Percentiles rank a stretch among this genome's conserved stretches.
These are phyloP conservation scores for Pistacia atlantica DNA, from an alignment of 345 rosid species.

Conservation along the genomic window DNA sequence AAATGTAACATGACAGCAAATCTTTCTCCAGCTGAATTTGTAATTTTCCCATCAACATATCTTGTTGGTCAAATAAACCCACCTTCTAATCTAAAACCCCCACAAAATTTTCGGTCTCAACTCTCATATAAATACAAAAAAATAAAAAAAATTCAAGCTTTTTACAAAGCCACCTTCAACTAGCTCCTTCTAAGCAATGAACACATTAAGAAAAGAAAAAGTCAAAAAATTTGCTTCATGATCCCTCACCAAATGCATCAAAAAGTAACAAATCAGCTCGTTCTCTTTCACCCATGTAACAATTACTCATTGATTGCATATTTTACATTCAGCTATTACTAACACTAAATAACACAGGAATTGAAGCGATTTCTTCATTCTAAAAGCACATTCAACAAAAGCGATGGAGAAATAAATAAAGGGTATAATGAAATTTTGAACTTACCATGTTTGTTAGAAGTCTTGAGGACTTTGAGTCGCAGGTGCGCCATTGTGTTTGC, in stretches of 20 bases:
- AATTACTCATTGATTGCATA: not conserved
- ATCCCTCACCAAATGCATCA: not conserved
- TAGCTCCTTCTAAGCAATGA: not conserved
- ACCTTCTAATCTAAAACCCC: not conserved
- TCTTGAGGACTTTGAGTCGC: not conserved
- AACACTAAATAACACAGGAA: not conserved
- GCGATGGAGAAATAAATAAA: not conserved
- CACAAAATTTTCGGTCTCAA: not conserved
- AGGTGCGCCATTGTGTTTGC: not conserved
- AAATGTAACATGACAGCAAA: no score
- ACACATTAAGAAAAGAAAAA: not conserved
- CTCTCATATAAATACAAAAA: not conserved
- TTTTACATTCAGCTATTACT: not conserved
- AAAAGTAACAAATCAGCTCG: not conserved
- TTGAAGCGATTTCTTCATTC: no score
- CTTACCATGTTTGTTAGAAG: slow-evolving; percentile 12
- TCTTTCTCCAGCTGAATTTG: no score
- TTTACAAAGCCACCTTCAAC: not conserved
- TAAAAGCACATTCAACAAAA: not conserved
- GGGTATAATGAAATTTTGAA: not conserved
- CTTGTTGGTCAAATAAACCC: not conserved
- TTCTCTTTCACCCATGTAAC: not conserved
- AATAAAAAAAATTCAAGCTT: not conserved
- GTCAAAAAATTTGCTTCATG: not conserved
- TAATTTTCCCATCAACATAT: no score